Conservation (phyloP, 2,329 filamentous ascomycete genomes). For the Knufia fluminis region DNA sequence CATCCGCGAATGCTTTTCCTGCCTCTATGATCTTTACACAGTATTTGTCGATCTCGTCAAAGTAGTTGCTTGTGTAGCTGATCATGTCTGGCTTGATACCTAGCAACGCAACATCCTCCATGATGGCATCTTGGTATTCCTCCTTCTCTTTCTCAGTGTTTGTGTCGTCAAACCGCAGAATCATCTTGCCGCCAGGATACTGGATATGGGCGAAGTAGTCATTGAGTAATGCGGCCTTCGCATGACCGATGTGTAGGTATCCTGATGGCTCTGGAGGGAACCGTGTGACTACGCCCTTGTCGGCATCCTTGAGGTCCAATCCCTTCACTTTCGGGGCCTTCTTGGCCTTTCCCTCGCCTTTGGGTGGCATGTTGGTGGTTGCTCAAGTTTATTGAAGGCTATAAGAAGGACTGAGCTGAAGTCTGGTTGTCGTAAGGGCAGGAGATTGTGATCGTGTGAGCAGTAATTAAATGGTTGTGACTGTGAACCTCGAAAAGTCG, state of each 20-base stretch:
- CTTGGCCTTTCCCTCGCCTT: slow-evolving; percentile 16
- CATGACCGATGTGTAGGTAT: slow-evolving; percentile 30
- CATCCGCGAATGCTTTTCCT: slow-evolving; percentile 86
- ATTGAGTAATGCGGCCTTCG: slow-evolving; percentile 27
- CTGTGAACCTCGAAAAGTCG: slow-evolving; percentile 9
- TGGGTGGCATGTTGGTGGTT: neutral
- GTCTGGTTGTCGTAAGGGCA: neutral
- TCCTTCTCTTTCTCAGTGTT: slow-evolving; percentile 97
- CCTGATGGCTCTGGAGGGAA: slow-evolving; percentile 31
- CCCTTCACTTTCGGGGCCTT: slow-evolving; percentile 23
- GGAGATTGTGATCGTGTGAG: neutral
- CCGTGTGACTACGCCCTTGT: slow-evolving; percentile 27
- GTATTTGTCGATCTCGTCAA: slow-evolving; percentile 81
- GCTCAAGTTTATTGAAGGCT: slow-evolving; percentile 7
- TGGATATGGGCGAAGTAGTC: slow-evolving; percentile 27
- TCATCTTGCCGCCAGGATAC: slow-evolving; percentile 57
- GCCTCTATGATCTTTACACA: slow-evolving; percentile 75
- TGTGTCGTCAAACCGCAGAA: slow-evolving; percentile 92
- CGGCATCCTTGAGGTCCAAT: slow-evolving; percentile 26
- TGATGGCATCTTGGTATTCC: slow-evolving; percentile 88
- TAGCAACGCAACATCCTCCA: slow-evolving; percentile 84
- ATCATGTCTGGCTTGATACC: slow-evolving; percentile 81
- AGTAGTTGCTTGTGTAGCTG: slow-evolving; percentile 92
- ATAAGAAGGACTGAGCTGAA: slow-evolving; percentile 1
- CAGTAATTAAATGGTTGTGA: slow-evolving; percentile 4